Conservation (phyloP, 108 stramenopile species). For the Cyclostephanos invisitatus region DNA sequence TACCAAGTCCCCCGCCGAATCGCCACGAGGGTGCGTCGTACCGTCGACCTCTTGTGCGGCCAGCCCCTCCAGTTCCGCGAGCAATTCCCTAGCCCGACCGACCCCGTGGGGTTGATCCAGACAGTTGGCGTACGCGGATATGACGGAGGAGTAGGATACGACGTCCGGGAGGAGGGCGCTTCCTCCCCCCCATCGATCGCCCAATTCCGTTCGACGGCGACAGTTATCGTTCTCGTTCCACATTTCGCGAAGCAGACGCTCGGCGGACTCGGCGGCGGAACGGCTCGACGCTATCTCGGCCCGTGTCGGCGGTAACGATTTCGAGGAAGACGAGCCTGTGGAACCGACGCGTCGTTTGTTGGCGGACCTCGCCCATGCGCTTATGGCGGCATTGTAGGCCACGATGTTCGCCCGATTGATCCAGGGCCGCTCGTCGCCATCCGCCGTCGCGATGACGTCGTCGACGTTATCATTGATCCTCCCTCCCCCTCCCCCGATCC, state of each 20-base stretch:
- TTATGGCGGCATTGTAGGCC: slow-evolving; percentile 39
- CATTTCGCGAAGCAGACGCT: slow-evolving; percentile 46
- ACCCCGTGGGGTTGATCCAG: slow-evolving; percentile 34
- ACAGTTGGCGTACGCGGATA: slow-evolving; percentile 41
- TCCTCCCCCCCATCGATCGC: no score
- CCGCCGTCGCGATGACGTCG: not conserved
- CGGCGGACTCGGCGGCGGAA: slow-evolving; percentile 35
- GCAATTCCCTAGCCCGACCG: slow-evolving; percentile 21
- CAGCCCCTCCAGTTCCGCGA: slow-evolving; percentile 31
- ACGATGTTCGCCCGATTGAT: slow-evolving; percentile 33
- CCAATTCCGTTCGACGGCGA: not conserved
- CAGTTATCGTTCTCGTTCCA: slow-evolving; percentile 3
- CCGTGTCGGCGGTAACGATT: not conserved
- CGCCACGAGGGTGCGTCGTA: not conserved
- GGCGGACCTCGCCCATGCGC: slow-evolving; percentile 36
- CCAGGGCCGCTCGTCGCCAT: not conserved
- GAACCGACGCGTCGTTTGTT: not conserved
- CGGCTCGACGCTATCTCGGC: slow-evolving; percentile 13
- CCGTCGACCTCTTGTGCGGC: slow-evolving; percentile 11
- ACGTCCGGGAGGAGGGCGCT: slow-evolving; percentile 22
- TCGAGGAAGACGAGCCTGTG: not conserved
- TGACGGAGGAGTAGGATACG: slow-evolving; percentile 34
- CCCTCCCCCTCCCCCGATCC: no score
- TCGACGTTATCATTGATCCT: slow-evolving; percentile 2
- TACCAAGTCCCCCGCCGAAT: not conserved